Percentiles rank a stretch among this genome's conserved stretches.
phyloP scores from a whole-genome alignment of 495 filamentous ascomycete species.

The Apiosordaria backusii region DNA sequence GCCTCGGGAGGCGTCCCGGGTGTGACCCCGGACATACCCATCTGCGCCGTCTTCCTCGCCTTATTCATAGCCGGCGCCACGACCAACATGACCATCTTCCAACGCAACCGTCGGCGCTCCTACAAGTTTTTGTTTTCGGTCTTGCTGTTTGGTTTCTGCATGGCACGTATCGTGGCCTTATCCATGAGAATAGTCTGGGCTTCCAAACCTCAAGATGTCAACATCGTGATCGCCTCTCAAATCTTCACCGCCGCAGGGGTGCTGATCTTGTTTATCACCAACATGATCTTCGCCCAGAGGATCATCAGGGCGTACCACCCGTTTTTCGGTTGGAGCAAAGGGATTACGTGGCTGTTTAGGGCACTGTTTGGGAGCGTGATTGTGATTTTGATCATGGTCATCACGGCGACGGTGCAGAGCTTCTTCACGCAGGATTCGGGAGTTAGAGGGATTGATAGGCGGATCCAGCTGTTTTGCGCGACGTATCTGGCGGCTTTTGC shows the following conservation, averaged over 20 bases:
- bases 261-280: conserved; percentile 73
- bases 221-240: conserved; percentile 64
- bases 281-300: conserved; percentile 75
- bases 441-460: conserved; percentile 49
- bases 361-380: conserved; percentile 59
- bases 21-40: conserved; percentile 35
- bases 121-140: conserved; percentile 73
- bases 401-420: conserved; percentile 60
- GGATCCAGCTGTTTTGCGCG: conserved; percentile 62
- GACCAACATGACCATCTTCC: conserved; percentile 64
- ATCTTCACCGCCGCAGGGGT: conserved; percentile 76
- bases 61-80: conserved; percentile 59
- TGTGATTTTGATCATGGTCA: conserved; percentile 62
- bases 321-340: conserved; percentile 59
- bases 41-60: conserved; percentile 60
- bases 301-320: conserved; percentile 73
- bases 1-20: conserved; percentile 9
- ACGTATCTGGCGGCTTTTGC: conserved; percentile 68
- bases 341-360: conserved; percentile 49
- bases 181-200: conserved; percentile 62
- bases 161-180: conserved; percentile 63
- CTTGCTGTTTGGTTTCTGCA: conserved; percentile 75
- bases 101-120: conserved; percentile 52
- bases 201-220: conserved; percentile 41
- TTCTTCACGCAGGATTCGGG: conserved; percentile 60